These are phyloP conservation scores for Colletotrichum sp. DNA, from an alignment of 2,329 filamentous ascomycete genomes.

Conservation along the genomic window DNA sequence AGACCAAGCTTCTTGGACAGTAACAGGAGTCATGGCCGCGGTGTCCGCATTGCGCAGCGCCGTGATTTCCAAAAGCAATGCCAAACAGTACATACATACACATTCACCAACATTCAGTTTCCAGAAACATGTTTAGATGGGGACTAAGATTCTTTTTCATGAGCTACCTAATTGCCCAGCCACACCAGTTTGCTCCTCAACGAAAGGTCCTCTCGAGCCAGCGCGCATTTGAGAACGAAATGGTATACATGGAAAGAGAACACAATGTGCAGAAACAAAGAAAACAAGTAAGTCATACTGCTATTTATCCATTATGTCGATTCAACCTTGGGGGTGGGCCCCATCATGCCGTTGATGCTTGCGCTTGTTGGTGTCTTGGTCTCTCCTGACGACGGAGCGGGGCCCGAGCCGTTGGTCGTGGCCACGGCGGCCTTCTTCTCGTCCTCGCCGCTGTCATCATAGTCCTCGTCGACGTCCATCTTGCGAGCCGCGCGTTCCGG, in stretches of 20 bases:
- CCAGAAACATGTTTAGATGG: not conserved
- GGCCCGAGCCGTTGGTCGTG: slow-evolving; percentile 45
- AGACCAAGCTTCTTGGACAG: not conserved
- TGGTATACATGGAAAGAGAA: slow-evolving; percentile 24
- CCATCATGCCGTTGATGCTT: slow-evolving; percentile 53
- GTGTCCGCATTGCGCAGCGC: not conserved
- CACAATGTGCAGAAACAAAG: slow-evolving; percentile 8
- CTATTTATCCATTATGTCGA: slow-evolving; percentile 25
- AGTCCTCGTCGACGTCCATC: slow-evolving; percentile 97
- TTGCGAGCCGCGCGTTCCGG: slow-evolving; percentile 84
- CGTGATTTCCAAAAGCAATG: not conserved
- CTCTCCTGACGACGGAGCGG: slow-evolving; percentile 54
- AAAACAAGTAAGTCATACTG: slow-evolving; percentile 12
- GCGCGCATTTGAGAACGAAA: slow-evolving; percentile 8
- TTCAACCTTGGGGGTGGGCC: slow-evolving; percentile 53
- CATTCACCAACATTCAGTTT: not conserved
- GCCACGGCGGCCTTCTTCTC: slow-evolving; percentile 64
- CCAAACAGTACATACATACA: not conserved
- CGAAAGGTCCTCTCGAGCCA: not conserved
- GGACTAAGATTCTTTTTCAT: slow-evolving; percentile 7
- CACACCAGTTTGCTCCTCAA: slow-evolving; percentile 2
- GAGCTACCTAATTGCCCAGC: slow-evolving; percentile 14
- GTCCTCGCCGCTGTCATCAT: slow-evolving; percentile 93
- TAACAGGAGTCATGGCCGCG: not conserved
- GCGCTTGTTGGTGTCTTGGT: slow-evolving; percentile 57